Evolutionary conservation across 2,329 filamentous ascomycete genomes (phyloP), one percentile per base, ranked within the genome.

Genomic region (Aspergillus ustus): DNA sequence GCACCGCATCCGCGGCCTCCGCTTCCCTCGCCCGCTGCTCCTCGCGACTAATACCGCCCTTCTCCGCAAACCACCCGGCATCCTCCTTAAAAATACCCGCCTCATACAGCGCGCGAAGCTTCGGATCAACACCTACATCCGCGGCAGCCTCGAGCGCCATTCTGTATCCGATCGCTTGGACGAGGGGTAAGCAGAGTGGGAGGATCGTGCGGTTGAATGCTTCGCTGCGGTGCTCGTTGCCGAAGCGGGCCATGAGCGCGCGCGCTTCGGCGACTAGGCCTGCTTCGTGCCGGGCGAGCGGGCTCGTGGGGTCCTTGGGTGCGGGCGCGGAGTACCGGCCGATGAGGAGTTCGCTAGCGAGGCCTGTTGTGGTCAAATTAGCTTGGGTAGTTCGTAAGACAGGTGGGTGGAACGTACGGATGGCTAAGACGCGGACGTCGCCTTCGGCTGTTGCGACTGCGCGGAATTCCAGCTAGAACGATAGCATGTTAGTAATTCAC

Each of bases 381-480:
- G 31, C 31, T 37, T 8, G 31, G 3, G 31, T 8, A 13, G 2
- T 13, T 2, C 9, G 15, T 37, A 37, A 11, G 31, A 13, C 9
- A 37, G 31, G 15, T 11, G 3, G 34, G 34, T 20, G 15, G 34
- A 15, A 67, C 64, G 1, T 63, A 72, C 69, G 59, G 20, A 70
- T 68, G 9, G 49, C 48, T 4, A 70, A 56, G 7, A 65, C 67
- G 17, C 50, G 45, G 7, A 64, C 52, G 37, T 70, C 67, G 2
- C 68, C 68, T 43, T 70, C 68, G 17, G 66, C 66, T 7, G 55
- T 70, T 1, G 55, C 55, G 2, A 52, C 40, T 7, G 51, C 65
- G 11, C 62, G 62, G 17, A 37, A 58, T 6, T 53, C 17, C 37
- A 57, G 20, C 53, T 57, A 17, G 13, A 40, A 40, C 3, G 9